Conservation (phyloP, 345 rosid species). For the Cardamine chenopodiifolia region DNA sequence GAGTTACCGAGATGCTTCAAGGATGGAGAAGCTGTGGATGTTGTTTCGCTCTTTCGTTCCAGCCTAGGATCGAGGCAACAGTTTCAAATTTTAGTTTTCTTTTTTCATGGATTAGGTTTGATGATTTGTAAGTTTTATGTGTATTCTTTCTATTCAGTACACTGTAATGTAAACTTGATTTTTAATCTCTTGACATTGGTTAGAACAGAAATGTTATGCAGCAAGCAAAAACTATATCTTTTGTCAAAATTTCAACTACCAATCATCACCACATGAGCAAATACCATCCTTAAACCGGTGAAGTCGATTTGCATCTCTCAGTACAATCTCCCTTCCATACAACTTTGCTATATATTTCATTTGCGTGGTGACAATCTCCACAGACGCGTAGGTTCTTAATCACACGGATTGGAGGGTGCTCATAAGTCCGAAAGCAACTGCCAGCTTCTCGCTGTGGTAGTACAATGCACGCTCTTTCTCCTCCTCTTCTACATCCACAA, state of each 20-base stretch:
- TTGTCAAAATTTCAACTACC: constrained; percentile 29
- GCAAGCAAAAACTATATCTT: not conserved
- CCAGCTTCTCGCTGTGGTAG: constrained; percentile 58
- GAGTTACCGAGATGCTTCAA: constrained; percentile 58
- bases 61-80: constrained; percentile 80
- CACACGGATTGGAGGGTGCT: constrained; percentile 51
- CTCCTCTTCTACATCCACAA: constrained; percentile 60
- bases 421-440: constrained; percentile 53
- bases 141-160: constrained; percentile 14
- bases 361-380: constrained; percentile 56
- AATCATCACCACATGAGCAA: constrained; percentile 53
- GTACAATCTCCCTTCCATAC: constrained; percentile 48
- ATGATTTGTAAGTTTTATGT: constrained; percentile 11
- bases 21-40: constrained; percentile 62
- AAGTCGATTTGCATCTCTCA: constrained; percentile 62
- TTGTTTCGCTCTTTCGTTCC: constrained; percentile 76
- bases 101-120: not conserved
- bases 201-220: not conserved
- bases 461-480: constrained; percentile 51
- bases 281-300: constrained; percentile 52
- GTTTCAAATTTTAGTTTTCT: constrained; percentile 39
- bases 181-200: constrained; percentile 3
- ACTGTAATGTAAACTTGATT: constrained; percentile 20
- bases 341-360: constrained; percentile 54
- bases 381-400: constrained; percentile 55